Conservation (phyloP, 208 protist genomes). For the Acanthamoeba culbertsoni region DNA sequence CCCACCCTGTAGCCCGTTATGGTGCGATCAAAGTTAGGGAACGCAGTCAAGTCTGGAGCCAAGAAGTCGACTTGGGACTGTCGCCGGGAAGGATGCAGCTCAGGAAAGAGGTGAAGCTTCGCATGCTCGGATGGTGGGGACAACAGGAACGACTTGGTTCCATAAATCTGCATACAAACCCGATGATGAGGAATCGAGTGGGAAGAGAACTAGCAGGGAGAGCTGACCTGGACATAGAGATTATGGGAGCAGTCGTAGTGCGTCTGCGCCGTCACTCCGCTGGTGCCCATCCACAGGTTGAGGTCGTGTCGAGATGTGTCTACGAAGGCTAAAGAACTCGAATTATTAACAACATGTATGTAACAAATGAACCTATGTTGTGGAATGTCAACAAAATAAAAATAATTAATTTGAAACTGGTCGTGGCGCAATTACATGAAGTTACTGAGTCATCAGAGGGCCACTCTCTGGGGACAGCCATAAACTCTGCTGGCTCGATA, state of each 20-base stretch:
- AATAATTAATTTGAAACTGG: too few relatives aligned
- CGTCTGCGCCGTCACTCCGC: neutral
- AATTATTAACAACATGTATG: too few relatives aligned
- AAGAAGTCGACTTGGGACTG: conserved; percentile 39
- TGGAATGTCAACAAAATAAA: too few relatives aligned
- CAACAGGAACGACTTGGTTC: neutral
- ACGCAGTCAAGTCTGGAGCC: neutral
- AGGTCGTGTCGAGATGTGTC: neutral
- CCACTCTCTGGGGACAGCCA: neutral
- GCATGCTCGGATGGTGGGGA: neutral
- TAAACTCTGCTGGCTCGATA: neutral
- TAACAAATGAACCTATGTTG: too few relatives aligned
- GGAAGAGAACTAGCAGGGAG: neutral
- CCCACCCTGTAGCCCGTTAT: neutral
- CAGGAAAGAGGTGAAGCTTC: neutral
- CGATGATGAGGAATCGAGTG: neutral
- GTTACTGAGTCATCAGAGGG: neutral
- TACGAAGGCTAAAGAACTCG: too few relatives aligned
- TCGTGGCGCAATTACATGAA: neutral
- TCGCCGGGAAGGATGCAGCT: neutral
- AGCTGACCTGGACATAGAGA: neutral
- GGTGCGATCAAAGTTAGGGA: neutral
- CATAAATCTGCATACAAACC: neutral
- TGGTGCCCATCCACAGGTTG: conserved; percentile 38
- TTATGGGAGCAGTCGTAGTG: conserved; percentile 42